Conservation (phyloP, 805 yeast genomes). For the Yamadazyma takamatsuzukensis region DNA sequence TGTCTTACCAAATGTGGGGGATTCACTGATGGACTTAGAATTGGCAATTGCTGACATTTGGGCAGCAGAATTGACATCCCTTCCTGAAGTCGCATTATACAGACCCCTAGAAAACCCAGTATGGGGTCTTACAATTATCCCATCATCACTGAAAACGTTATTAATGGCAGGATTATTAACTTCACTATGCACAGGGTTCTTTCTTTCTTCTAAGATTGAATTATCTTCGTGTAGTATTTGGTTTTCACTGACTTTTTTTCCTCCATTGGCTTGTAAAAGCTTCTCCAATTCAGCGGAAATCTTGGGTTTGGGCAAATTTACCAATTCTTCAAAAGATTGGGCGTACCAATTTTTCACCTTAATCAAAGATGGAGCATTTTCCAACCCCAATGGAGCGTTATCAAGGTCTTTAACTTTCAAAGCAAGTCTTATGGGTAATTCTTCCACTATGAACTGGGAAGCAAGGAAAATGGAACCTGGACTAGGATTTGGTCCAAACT, state of each 20-base stretch:
- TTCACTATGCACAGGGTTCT: conserved; percentile 28
- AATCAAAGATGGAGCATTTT: conserved; percentile 68
- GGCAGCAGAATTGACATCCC: neutral
- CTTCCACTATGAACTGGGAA: conserved; percentile 79
- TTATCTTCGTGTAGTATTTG: conserved; percentile 13
- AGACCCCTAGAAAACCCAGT: conserved; percentile 1
- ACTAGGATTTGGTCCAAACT: conserved; percentile 75
- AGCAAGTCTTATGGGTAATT: conserved; percentile 81
- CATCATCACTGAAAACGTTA: conserved; percentile 49
- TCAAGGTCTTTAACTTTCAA: conserved; percentile 83
- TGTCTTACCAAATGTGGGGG: conserved; percentile 41
- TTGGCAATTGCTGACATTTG: neutral
- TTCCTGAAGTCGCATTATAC: too few species aligned
- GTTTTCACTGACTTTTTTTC: conserved; percentile 17
- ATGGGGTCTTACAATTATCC: conserved; percentile 36
- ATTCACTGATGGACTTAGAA: conserved; percentile 14
- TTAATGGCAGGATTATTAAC: conserved; percentile 33
- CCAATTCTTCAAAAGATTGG: conserved; percentile 80
- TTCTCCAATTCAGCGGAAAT: conserved; percentile 41
- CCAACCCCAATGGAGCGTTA: conserved; percentile 70
- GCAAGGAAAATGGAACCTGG: conserved; percentile 81
- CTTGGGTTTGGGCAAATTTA: conserved; percentile 57
- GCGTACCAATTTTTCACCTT: conserved; percentile 87
- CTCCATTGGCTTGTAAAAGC: conserved; percentile 21
- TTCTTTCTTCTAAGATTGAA: conserved; percentile 9